These are phyloP conservation scores for Boletus sensibilis DNA, from an alignment of 768 basidiomycete genomes.

Conservation along the genomic window DNA sequence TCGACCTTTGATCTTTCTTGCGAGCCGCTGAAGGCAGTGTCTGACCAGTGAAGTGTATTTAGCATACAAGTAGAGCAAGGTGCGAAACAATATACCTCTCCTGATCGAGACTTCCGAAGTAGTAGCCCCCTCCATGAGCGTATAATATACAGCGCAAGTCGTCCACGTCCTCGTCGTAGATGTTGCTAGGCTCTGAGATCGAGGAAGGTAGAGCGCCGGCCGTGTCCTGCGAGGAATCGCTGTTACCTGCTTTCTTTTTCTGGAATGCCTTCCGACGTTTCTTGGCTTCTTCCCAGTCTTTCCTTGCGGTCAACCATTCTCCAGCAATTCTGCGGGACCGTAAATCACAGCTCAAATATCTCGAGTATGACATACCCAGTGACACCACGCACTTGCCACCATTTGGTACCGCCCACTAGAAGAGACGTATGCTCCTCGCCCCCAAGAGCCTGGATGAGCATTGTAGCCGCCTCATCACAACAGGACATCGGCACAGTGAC, in stretches of 20 bases:
- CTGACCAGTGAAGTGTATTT: conserved; percentile 32
- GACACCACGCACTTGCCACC: conserved; percentile 95
- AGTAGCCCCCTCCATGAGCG: conserved; percentile 82
- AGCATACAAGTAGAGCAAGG: conserved; percentile 5
- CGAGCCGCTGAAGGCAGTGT: conserved; percentile 77
- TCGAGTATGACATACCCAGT: conserved; percentile 54
- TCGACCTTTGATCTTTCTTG: conserved; percentile 90
- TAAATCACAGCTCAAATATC: conserved; percentile 14
- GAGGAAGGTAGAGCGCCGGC: conserved; percentile 20
- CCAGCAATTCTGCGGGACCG: conserved; percentile 60
- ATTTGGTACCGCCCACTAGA: conserved; percentile 86
- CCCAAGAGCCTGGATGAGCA: conserved; percentile 76
- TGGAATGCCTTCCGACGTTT: conserved; percentile 50
- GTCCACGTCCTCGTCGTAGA: conserved; percentile 72
- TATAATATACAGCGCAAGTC: conserved; percentile 84
- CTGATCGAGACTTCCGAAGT: conserved; percentile 79
- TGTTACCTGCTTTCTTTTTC: conserved; percentile 26
- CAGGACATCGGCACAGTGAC: conserved; percentile 69
- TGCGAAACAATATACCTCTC: conserved; percentile 47
- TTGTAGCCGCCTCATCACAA: conserved; percentile 71
- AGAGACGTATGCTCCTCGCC: conserved; percentile 72
- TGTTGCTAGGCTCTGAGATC: conserved; percentile 32
- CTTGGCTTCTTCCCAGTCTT: conserved; percentile 75
- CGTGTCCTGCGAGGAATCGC: conserved; percentile 10
- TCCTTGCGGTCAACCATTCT: conserved; percentile 86